Evolutionary conservation across 2,329 filamentous ascomycete species (phyloP), one percentile per base, ranked within the genome.

Genomic region (Polytolypa hystricis): DNA sequence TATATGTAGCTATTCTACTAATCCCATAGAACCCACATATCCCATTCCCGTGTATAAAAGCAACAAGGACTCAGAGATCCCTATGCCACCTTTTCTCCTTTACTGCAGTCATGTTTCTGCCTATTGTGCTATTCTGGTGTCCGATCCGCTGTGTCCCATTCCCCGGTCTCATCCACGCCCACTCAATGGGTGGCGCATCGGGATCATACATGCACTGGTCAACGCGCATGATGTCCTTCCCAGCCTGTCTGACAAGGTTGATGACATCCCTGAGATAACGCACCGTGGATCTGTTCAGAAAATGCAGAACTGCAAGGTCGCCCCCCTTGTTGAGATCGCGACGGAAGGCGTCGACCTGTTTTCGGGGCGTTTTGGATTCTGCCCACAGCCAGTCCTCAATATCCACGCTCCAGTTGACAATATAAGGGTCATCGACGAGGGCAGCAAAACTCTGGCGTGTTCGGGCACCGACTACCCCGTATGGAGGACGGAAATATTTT

Each of bases 361-460:
- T 75, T 60, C 80, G 72, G 1, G 78, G 78, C 3, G 76, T 81
- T 29, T 58, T 49, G 0, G 66, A 70, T 51, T 69, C 59, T 1
- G 74, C 77, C 75, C 77, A 83, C 16, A 79, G 49, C 75, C 77
- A 82, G 52, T 83, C 79, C 61, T 82, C 74, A 20, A 81, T 73
- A 48, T 83, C 78, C 30, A 83, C 73, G 48, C 69, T 76, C 79
- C 78, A 82, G 53, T 74, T 75, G 35, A 81, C 69, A 29, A 81
- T 70, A 45, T 72, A 70, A 1, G 74, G 68, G 10, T 70, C 64
- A 2, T 65, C 60, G 14, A 70, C 65, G 11, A 55, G 55, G 15
- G 64, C 62, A 0, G 75, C 71, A 18, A 81, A 67, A 27, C 74
- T 68, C 52, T 79, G 71, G 3, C 79, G 69, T 60, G 78, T 77